Conservation (phyloP, 106 monocot genomes). For the Vanilla planifolia region DNA sequence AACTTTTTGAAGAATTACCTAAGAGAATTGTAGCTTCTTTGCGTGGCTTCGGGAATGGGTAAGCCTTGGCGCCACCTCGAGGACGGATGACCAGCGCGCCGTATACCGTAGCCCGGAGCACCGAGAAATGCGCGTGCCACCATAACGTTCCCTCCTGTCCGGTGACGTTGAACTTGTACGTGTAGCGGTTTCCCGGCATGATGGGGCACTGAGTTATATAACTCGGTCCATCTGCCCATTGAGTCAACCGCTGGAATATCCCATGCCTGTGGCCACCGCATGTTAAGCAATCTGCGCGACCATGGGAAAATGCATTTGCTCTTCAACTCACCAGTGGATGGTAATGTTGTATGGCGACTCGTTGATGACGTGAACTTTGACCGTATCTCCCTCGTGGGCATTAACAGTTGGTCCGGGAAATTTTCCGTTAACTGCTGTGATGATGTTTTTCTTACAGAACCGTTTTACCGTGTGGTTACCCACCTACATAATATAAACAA, state of each 20-base stretch:
- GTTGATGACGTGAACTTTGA: constrained; percentile 52
- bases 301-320: not conserved
- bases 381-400: constrained; percentile 39
- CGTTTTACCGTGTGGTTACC: constrained; percentile 12
- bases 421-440: constrained; percentile 40
- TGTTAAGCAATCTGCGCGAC: not conserved
- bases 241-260: constrained; percentile 48
- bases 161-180: constrained; percentile 59
- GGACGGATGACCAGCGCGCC: constrained; percentile 71
- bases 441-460: constrained; percentile 17
- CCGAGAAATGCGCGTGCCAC: constrained; percentile 82
- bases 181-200: constrained; percentile 45
- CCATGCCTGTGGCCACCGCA: constrained; percentile 55
- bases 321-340: constrained; percentile 44
- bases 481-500: constrained; percentile 13
- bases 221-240: constrained; percentile 75
- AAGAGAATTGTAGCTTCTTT: constrained; percentile 45
- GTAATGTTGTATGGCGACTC: constrained; percentile 47
- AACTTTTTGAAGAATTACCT: constrained; percentile 9
- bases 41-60: constrained; percentile 64
- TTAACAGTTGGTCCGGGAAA: constrained; percentile 45
- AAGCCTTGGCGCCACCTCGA: constrained; percentile 13
- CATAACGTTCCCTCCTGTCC: constrained; percentile 82
- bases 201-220: constrained; percentile 85
- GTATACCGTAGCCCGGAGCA: constrained; percentile 61